Evolutionary conservation across 257 asterid species (phyloP).

Genomic region (Nicotiana noctiflora): DNA sequence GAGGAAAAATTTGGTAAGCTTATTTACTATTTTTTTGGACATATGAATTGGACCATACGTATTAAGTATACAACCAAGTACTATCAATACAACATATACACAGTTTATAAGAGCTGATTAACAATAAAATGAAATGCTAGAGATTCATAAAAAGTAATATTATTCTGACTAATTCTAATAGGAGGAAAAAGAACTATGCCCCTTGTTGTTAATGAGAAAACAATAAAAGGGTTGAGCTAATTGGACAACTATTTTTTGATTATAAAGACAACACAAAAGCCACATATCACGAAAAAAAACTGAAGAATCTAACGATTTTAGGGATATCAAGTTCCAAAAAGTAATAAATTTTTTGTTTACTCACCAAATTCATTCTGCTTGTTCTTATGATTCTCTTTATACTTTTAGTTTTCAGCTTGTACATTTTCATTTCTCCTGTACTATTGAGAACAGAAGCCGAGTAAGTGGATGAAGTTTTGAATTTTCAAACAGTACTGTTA

Average conservation of each 20-base stretch:
- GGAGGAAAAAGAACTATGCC: neutral
- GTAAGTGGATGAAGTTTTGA: constrained; percentile 37
- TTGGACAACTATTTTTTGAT: neutral
- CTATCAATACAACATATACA: no score
- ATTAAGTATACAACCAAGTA: neutral
- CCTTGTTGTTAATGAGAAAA: neutral
- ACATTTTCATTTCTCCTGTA: neutral
- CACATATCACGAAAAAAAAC: neutral
- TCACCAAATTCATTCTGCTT: no score
- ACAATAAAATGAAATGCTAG: neutral
- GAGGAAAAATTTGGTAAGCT: neutral
- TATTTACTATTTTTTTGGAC: neutral
- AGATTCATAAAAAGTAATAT: neutral
- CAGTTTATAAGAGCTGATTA: neutral
- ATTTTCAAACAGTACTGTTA: constrained; percentile 36
- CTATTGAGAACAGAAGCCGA: neutral
- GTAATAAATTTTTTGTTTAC: no score
- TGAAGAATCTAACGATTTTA: no score
- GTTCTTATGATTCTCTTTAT: no score
- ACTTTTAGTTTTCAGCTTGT: neutral
- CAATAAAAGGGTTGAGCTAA: neutral
- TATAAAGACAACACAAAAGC: neutral
- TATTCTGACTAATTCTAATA: neutral
- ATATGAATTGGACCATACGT: neutral
- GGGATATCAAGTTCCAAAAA: no score